Evolutionary conservation across 2,329 filamentous ascomycete genomes (phyloP), one percentile per base, ranked within the genome.

Genomic region (Aspergillus floridensis): DNA sequence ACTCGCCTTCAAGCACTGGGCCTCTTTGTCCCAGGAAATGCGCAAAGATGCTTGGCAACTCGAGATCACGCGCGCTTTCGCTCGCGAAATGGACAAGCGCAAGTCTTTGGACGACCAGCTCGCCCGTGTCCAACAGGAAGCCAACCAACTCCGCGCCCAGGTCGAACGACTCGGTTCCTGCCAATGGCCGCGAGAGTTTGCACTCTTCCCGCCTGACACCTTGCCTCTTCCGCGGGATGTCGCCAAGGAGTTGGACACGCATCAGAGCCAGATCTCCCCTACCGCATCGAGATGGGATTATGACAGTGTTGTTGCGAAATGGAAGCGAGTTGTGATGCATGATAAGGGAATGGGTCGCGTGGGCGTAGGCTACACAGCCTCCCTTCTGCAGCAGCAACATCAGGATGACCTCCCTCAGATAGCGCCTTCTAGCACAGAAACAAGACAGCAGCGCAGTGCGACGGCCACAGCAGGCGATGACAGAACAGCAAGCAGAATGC

Each of bases 1-100:
- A n/a, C 85, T 88, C 14, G 87, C 91, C 0, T 96, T 87, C 72
- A 82, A 84, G 6, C 88, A 91, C 47, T 98, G 93, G 93, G 85
- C 85, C 54, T 80, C 80, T 1, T 79, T 95, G 26, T 76, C 86
- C 0, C 64, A 73, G 2, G 82, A 84, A 38, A 81, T 84, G 22
- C 82, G 84, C 55, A 72, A 69, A 56, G 74, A 80, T 21, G 61
- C 71, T 16, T 82, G 80, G 80, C 77, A 78, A 50, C 70, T 80
- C 5, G 80, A 81, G 56, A 74, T 80, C 56, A 75, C 75, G 8
- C 75, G 79, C 53, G 77, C 79, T n/a, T 81, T 78, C 62, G 77
- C 74, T 10, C 71, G 74, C 3, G 79, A 81, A 59, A 63, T 72
- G 46, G 77, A 81, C 57, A 78, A 75, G 57, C 76, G 78, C 32